Base-by-base conservation (phyloP, 345 rosid species). In the Euphorbia pulcherrima region DNA sequence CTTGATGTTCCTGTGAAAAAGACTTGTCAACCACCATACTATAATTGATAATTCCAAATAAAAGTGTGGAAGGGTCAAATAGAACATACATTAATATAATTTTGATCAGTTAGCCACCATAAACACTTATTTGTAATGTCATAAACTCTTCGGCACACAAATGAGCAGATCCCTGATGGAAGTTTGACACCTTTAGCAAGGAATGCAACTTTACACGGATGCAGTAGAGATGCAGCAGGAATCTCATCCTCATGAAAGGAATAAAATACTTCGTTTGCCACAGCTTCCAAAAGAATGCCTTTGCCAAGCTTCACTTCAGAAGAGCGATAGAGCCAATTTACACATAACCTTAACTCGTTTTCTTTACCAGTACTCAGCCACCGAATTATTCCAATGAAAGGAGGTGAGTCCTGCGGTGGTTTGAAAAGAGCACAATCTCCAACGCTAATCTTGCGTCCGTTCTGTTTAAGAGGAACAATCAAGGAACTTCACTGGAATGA, bases 101-200 rank as follows among this genome's bases (percentile, higher is more conserved):
- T 80, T 83, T 84, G 88, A 83, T 94, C 99, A 62, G 95, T 94
- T 69, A 90, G 84, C 97, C 99, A 94, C 95, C 99, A 89, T 74
- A 90, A 72, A 79, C 95, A 71, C 70, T 80, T 74, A 75, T 87
- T 86, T 3, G 66, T 72, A 74, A 85, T 84, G 69, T 94, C 99
- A 61, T 90, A 94, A 71, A 90, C 96, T 70, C 90, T 85, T 71
- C 91, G 69, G 68, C 99, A 94, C 39, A 94, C 92, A 72, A 87
- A 89, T 2, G 96, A 94, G 69, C 80, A 82, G 70, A 91, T 67
- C 16, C 91, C 96, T 70, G 92, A 71, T 17, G 90, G 90, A 85
- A 94, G 83, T 64, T 84, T 88, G 83, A 75, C 71, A 47, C 90
- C 95, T 86, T 81, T 88, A 9, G 86, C 89, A 70, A 94, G 95